Conservation (phyloP, 2,329 filamentous ascomycete genomes). For the Canariomyces notabilis region DNA sequence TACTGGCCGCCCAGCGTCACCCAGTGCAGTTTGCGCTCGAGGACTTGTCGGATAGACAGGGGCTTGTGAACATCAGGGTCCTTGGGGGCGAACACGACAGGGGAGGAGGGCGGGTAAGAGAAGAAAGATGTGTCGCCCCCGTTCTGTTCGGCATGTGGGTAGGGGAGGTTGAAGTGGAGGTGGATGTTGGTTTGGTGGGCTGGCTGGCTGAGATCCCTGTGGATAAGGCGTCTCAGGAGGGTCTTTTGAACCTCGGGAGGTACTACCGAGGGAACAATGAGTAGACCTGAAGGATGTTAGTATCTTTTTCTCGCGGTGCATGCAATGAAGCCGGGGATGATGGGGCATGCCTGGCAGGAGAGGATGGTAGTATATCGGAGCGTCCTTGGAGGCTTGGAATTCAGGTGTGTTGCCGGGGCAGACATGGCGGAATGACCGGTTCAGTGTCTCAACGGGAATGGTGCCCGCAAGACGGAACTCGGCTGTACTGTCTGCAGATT, state of each 20-base stretch:
- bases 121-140: conserved; percentile 46
- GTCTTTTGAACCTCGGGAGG: conserved; percentile 62
- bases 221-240: conserved; percentile 66
- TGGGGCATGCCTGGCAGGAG: conserved; percentile 59
- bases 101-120: conserved; percentile 42
- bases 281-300: conserved; percentile 55
- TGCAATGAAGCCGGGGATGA: background rate
- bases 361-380: conserved; percentile 57
- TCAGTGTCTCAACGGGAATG: conserved; percentile 40
- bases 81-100: conserved; percentile 59
- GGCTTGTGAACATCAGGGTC: conserved; percentile 70
- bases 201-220: conserved; percentile 61
- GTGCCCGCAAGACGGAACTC: conserved; percentile 42
- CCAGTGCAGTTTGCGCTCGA: conserved; percentile 84
- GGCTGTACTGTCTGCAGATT: conserved; percentile 32
- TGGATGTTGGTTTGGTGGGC: conserved; percentile 76
- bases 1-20: conserved; percentile 93
- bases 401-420: conserved; percentile 31
- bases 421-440: conserved; percentile 40
- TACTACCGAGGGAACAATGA: conserved; percentile 70
- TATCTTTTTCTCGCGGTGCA: background rate
- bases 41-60: conserved; percentile 61
- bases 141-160: conserved; percentile 18
- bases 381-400: conserved; percentile 33
- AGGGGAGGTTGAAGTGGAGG: conserved; percentile 33